These are phyloP conservation scores for Camillea tinctor DNA, from an alignment of 2,329 filamentous ascomycete genomes.

Conservation along the genomic window DNA sequence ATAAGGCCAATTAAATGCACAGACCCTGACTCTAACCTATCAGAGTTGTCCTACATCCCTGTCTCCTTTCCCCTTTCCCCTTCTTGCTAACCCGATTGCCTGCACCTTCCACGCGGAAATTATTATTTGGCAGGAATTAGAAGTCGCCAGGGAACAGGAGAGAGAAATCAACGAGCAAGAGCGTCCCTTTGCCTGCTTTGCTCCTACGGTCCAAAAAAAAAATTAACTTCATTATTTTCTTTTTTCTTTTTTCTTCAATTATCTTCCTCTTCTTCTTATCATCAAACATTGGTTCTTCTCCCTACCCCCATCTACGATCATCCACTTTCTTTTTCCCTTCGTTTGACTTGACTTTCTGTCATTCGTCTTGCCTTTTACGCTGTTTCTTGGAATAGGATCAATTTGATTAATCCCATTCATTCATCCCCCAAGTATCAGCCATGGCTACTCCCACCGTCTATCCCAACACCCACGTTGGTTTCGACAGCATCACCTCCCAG, in stretches of 20 bases:
- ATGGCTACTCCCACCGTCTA: conserved; percentile 74
- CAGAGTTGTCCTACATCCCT: conserved; percentile 12
- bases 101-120: conserved; percentile 42
- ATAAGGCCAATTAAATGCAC: conserved; percentile 17
- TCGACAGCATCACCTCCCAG: conserved; percentile 99
- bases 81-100: conserved; percentile 8
- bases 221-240: conserved; percentile 20
- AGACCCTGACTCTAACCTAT: conserved; percentile 26
- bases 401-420: conserved; percentile 29
- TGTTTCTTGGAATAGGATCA: conserved; percentile 40
- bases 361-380: conserved; percentile 32
- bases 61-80: conserved; percentile 30
- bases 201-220: conserved; percentile 13
- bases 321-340: conserved; percentile 20
- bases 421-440: conserved; percentile 36
- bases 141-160: conserved; percentile 30
- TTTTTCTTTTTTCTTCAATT: no score
- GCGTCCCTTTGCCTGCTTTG: conserved; percentile 23
- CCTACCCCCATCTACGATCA: conserved; percentile 14
- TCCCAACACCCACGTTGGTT: conserved; percentile 98
- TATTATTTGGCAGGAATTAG: conserved; percentile 42
- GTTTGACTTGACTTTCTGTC: conserved; percentile 25
- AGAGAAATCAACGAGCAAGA: conserved; percentile 19
- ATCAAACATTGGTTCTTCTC: not conserved
- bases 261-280: conserved; percentile 6